A percentile compares a stretch with the other conserved stretches of the same genome.
Evolutionary conservation across 306 rosid species (phyloP).

Genomic region (Pueraria montana): DNA sequence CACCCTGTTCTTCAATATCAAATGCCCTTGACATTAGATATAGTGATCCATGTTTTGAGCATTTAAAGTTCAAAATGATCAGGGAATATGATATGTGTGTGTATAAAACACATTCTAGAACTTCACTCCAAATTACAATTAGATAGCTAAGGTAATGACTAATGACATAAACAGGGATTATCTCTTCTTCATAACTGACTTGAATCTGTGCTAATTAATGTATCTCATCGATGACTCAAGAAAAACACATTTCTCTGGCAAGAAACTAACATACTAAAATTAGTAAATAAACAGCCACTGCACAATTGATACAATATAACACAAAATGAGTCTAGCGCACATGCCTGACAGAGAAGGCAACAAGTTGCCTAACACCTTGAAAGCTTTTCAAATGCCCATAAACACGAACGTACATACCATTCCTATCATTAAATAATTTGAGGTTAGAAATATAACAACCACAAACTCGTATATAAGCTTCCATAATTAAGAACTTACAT

Average conservation of each 20-base stretch:
- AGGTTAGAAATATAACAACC: conserved; percentile 37
- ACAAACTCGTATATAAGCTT: neutral
- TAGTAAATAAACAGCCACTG: neutral
- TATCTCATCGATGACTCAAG: conserved; percentile 9
- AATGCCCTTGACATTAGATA: neutral
- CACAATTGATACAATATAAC: conserved; percentile 2
- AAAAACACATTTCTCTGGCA: conserved; percentile 25
- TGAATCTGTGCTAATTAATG: neutral
- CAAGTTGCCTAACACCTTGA: conserved; percentile 74
- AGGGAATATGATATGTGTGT: too few species aligned
- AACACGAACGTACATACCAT: conserved; percentile 69
- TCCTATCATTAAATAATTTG: conserved; percentile 49
- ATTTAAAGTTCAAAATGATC: neutral
- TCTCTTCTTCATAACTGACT: neutral
- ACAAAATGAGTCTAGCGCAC: conserved; percentile 10
- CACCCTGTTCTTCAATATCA: conserved; percentile 9
- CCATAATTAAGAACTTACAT: conserved; percentile 58
- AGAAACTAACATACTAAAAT: neutral
- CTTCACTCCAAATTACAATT: neutral
- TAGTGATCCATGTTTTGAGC: neutral
- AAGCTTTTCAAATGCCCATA: conserved; percentile 86
- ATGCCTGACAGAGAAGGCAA: conserved; percentile 89
- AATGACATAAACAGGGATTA: neutral
- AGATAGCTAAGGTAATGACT: conserved; percentile 26
- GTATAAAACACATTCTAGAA: neutral